These are phyloP conservation scores for Boletus vinaceobasis DNA, from an alignment of 768 basidiomycete genomes.

Conservation along the genomic window DNA sequence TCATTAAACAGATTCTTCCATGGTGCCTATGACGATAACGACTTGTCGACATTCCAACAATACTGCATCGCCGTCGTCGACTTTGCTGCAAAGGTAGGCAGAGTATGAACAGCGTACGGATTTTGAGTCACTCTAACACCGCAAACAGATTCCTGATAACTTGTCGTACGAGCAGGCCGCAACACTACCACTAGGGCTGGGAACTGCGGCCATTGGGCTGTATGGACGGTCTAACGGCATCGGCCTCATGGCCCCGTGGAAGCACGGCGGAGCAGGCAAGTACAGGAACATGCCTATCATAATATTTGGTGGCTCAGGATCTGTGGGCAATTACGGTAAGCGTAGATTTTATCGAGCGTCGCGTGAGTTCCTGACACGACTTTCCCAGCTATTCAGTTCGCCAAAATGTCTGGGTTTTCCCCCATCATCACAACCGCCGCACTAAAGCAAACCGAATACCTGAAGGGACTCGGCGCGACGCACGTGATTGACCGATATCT, in stretches of 20 bases:
- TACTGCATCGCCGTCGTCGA: slow-evolving; percentile 41
- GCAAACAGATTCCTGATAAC: slow-evolving; percentile 41
- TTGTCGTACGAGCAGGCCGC: slow-evolving; percentile 48
- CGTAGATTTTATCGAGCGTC: slow-evolving; percentile 6
- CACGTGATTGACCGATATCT: slow-evolving; percentile 35
- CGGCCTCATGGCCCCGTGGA: slow-evolving; percentile 40
- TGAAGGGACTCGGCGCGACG: slow-evolving; percentile 33
- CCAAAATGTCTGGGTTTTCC: slow-evolving; percentile 40
- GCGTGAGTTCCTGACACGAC: slow-evolving; percentile 14
- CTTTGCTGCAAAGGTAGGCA: slow-evolving; percentile 38
- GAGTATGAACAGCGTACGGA: neutral
- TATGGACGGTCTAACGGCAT: slow-evolving; percentile 41
- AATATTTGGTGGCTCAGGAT: slow-evolving; percentile 47
- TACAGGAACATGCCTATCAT: slow-evolving; percentile 45
- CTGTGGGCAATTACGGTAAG: slow-evolving; percentile 50
- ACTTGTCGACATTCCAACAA: slow-evolving; percentile 43
- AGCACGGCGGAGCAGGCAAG: slow-evolving; percentile 35
- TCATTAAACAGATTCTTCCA: slow-evolving; percentile 36
- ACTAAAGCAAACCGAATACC: slow-evolving; percentile 34
- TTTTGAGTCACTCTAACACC: slow-evolving; percentile 8
- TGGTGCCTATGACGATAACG: slow-evolving; percentile 37
- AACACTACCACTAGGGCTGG: slow-evolving; percentile 47
- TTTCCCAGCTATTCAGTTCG: slow-evolving; percentile 37
- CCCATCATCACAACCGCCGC: slow-evolving; percentile 35
- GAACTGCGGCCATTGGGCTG: slow-evolving; percentile 48